Evolutionary conservation across 495 filamentous ascomycete species (phyloP).

Genomic region (Beverwykella pulmonaria): DNA sequence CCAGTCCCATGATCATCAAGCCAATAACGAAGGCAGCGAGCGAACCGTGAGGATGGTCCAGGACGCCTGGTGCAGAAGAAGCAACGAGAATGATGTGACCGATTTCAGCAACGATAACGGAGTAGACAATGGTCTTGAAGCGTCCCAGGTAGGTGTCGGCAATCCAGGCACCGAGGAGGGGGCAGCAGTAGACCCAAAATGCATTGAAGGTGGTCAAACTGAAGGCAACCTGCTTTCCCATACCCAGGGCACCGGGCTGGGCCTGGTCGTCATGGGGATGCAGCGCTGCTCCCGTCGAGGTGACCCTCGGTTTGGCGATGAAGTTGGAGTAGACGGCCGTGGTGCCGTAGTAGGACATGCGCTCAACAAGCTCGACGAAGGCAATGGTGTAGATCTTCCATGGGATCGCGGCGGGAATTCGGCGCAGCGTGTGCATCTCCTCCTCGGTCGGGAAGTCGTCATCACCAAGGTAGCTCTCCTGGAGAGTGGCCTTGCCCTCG

Average conservation of each 20-base stretch:
- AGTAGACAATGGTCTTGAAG: constrained; percentile 66
- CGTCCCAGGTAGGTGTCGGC: constrained; percentile 74
- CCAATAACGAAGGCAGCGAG: constrained; percentile 64
- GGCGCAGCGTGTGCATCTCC: constrained; percentile 62
- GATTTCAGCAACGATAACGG: constrained; percentile 60
- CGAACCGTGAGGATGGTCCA: constrained; percentile 54
- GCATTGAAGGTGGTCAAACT: constrained; percentile 69
- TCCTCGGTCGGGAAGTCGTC: constrained; percentile 56
- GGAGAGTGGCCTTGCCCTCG: background rate
- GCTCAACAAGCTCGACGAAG: constrained; percentile 75
- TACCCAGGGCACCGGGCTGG: constrained; percentile 65
- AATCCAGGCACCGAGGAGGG: constrained; percentile 68
- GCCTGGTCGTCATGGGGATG: constrained; percentile 43
- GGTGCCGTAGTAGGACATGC: constrained; percentile 78
- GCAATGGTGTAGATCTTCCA: constrained; percentile 68
- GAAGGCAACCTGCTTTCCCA: constrained; percentile 68
- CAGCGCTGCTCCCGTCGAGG: constrained; percentile 59
- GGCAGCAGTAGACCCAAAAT: constrained; percentile 76
- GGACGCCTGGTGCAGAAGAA: constrained; percentile 64
- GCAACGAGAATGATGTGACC: constrained; percentile 69
- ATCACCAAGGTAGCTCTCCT: background rate
- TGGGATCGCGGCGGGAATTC: constrained; percentile 65
- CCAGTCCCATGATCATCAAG: constrained; percentile 66
- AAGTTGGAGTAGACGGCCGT: constrained; percentile 62
- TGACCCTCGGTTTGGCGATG: constrained; percentile 63